Evolutionary conservation across 306 rosid species (phyloP), one percentile per base, ranked within the genome.

Genomic region (Parietaria judaica): DNA sequence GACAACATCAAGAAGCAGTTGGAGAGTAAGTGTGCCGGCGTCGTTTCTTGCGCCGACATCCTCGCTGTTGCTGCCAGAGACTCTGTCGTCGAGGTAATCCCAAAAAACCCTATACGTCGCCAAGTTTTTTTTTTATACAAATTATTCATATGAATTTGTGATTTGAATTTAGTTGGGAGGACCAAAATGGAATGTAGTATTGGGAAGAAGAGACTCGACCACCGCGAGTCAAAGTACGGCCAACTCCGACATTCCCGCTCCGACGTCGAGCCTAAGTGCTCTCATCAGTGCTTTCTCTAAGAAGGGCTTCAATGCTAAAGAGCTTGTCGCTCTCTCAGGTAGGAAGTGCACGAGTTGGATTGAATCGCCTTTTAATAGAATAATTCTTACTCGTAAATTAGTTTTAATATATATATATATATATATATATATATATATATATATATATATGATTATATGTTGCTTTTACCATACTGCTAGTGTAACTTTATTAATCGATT

Each of bases 171-270:
- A 87, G 96, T 73, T 87, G 43, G 74, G 87, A n/a, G 92, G 89
- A 38, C 58, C 61, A 4, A 68, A 64, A 62, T 87, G 88, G 83
- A 48, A 39, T 0, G 87, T 84, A 14, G 72, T 0, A 52, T 62
- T 87, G 61, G 96, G 89, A 0, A 78, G 89, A 87, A 78, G 92
- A 70, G 96, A 87, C 65, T 74, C 96, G 17, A 80, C 87, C 46
- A 78, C 87, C 14, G 79, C 96, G 51, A 87, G 87, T 71, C 61
- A 70, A 45, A 70, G 71, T 62, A 35, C 37, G 8, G 85, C 92
- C 5, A 82, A 78, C 67, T 58, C 80, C 16, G 67, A 82, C 58
- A 4, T 87, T 35, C 92, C 92, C 0, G 66, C 61, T 59, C 92
- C 89, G 0, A 0, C 36, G 2, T 66, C 37, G 35, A 65, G 69